These are phyloP conservation scores for Penicillium steckii DNA, from an alignment of 495 filamentous ascomycete species.

Conservation along the genomic window DNA sequence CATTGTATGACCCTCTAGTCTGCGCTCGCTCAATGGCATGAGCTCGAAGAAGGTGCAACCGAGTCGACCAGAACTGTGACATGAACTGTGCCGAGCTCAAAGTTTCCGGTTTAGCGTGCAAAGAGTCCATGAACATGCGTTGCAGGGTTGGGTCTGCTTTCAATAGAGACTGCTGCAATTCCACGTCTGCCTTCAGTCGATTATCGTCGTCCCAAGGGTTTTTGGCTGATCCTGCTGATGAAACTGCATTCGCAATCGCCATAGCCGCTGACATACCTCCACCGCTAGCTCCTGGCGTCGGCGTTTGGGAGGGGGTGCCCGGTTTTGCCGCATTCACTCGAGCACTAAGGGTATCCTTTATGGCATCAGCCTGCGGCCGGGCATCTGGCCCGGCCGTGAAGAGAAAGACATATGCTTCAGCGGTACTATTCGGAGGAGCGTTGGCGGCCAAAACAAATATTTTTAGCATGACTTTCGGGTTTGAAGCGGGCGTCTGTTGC, in stretches of 20 bases:
- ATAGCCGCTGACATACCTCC: conserved; percentile 54
- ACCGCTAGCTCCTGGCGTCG: conserved; percentile 29
- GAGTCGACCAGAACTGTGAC: conserved; percentile 87
- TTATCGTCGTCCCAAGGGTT: conserved; percentile 73
- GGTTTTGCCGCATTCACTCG: conserved; percentile 70
- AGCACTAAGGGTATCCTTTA: conserved; percentile 78
- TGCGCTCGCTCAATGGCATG: conserved; percentile 88
- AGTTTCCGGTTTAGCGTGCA: conserved; percentile 74
- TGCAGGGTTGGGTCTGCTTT: conserved; percentile 69
- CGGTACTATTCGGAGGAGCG: conserved; percentile 42
- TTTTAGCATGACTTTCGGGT: conserved; percentile 86
- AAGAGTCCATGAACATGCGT: conserved; percentile 77
- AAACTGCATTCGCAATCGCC: conserved; percentile 58
- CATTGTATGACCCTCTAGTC: conserved; percentile 84
- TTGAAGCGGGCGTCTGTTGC: conserved; percentile 83
- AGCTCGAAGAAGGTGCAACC: conserved; percentile 78
- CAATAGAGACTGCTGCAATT: conserved; percentile 82
- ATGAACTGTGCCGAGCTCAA: conserved; percentile 76
- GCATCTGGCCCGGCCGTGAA: conserved; percentile 79
- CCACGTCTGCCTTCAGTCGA: conserved; percentile 66
- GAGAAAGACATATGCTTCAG: conserved; percentile 75
- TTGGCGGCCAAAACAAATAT: conserved; percentile 68
- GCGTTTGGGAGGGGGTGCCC: conserved; percentile 37
- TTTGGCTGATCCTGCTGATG: conserved; percentile 42
- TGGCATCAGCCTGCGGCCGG: conserved; percentile 75